Conservation (phyloP, 176 grass and related monocot genomes). For the Ensete ventricosum region DNA sequence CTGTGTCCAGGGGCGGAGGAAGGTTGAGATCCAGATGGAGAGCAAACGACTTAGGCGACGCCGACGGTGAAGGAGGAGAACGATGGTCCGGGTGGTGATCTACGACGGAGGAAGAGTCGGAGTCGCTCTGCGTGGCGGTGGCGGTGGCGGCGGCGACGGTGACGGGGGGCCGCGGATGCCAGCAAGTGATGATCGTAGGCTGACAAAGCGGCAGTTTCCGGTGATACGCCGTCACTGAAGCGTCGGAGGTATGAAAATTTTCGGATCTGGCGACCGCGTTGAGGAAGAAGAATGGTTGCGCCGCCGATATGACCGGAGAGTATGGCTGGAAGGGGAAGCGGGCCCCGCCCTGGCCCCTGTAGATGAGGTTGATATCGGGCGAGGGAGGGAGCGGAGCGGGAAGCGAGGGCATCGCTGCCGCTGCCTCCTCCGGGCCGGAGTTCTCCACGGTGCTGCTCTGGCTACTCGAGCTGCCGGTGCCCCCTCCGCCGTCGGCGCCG, state of each 20-base stretch:
- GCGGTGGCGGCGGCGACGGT: too few species aligned
- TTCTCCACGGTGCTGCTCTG: slow-evolving; percentile 6
- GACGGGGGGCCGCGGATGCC: background rate
- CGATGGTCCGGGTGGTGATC: background rate
- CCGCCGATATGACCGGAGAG: background rate
- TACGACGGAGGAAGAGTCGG: slow-evolving; percentile 2
- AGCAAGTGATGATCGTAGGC: slow-evolving; percentile 4
- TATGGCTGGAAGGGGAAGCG: slow-evolving; percentile 3
- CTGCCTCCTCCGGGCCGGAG: background rate
- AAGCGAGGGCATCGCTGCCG: background rate
- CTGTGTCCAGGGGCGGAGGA: background rate
- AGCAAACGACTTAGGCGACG: background rate
- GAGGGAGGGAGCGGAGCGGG: background rate
- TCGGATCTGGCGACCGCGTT: background rate
- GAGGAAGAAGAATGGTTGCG: slow-evolving; percentile 3
- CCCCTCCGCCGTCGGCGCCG: background rate
- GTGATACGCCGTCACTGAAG: background rate
- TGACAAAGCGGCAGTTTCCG: background rate
- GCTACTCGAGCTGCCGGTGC: background rate
- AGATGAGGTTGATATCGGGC: background rate
- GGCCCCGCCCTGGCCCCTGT: background rate
- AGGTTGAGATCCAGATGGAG: slow-evolving; percentile 15
- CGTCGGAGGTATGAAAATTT: too few species aligned
- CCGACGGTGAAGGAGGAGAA: background rate
- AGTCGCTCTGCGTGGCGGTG: background rate